Percentiles rank a stretch among this genome's conserved stretches.
Evolutionary conservation across 163 green algal genomes (phyloP).

Genomic region (Coccomyxa subellipsoidea): DNA sequence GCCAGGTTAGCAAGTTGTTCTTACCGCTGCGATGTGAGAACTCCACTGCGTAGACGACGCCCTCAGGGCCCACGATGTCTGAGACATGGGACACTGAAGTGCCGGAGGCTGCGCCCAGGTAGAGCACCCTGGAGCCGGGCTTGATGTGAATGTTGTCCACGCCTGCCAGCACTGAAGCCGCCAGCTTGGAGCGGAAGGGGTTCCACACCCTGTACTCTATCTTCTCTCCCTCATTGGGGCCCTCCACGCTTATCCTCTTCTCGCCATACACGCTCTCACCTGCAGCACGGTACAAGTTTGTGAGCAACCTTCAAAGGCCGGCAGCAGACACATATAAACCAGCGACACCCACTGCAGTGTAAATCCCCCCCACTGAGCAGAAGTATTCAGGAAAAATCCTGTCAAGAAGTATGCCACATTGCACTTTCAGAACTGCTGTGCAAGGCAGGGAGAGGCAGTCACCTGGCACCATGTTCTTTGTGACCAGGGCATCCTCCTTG

Average conservation of each 20-base stretch:
- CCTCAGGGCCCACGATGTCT: conserved; percentile 94
- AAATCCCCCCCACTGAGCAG: too few species aligned
- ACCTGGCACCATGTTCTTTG: conserved; percentile 95
- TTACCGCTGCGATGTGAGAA: conserved; percentile 87
- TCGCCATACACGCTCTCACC: conserved; percentile 94
- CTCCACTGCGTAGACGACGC: conserved; percentile 98
- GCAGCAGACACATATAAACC: not conserved
- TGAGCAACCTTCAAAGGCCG: not conserved
- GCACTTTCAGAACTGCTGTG: not conserved
- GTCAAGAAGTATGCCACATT: not conserved
- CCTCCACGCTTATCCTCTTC: conserved; percentile 94
- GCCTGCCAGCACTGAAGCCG: conserved; percentile 93
- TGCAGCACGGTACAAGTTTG: not conserved
- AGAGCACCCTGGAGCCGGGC: conserved; percentile 90
- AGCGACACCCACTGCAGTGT: not conserved
- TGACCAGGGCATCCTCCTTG: conserved; percentile 95
- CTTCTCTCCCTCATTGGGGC: conserved; percentile 63
- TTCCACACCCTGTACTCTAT: conserved; percentile 99
- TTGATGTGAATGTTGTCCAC: conserved; percentile 99
- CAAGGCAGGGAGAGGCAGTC: too few species aligned
- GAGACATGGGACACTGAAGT: conserved; percentile 93
- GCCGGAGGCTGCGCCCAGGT: conserved; percentile 92
- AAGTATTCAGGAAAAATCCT: too few species aligned
- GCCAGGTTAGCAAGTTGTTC: too few species aligned
- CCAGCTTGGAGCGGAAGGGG: conserved; percentile 98